phyloP scores from a whole-genome alignment of 1,284 basidiomycete species.

The Ceratobasidium sp. region DNA sequence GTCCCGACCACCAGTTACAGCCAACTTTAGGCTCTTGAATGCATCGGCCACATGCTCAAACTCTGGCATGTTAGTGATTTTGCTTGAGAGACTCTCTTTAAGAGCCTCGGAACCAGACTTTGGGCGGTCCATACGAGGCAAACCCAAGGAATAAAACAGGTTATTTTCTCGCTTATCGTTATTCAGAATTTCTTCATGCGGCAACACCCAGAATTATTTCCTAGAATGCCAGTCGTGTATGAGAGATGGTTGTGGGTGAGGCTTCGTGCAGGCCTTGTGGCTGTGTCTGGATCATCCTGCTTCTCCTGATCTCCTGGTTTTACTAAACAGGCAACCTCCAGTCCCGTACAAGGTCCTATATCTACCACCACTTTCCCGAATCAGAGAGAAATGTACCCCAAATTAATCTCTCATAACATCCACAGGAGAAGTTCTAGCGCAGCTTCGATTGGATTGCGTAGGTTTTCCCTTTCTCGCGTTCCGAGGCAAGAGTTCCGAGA shows the following conservation, averaged over 20 bases:
- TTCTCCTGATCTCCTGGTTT: not conserved
- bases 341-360: not conserved
- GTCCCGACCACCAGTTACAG: not conserved
- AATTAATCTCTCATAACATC: too few species aligned
- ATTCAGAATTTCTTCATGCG: too few species aligned
- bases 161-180: too few species aligned
- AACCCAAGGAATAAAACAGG: not conserved
- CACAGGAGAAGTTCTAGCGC: too few species aligned
- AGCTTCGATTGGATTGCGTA: not conserved
- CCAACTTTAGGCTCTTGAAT: constrained; percentile 20
- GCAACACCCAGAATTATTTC: not conserved
- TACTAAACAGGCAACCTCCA: not conserved
- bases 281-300: not conserved
- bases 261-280: not conserved
- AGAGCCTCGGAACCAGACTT: not conserved
- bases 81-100: not conserved
- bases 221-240: not conserved
- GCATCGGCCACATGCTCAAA: constrained; percentile 18
- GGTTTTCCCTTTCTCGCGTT: not conserved
- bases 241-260: not conserved
- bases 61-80: not conserved
- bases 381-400: too few species aligned
- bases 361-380: too few species aligned
- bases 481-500: constrained; percentile 7
- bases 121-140: not conserved